Base-by-base conservation (phyloP, 768 basidiomycete species). In the Tylopilus subfusipes region DNA sequence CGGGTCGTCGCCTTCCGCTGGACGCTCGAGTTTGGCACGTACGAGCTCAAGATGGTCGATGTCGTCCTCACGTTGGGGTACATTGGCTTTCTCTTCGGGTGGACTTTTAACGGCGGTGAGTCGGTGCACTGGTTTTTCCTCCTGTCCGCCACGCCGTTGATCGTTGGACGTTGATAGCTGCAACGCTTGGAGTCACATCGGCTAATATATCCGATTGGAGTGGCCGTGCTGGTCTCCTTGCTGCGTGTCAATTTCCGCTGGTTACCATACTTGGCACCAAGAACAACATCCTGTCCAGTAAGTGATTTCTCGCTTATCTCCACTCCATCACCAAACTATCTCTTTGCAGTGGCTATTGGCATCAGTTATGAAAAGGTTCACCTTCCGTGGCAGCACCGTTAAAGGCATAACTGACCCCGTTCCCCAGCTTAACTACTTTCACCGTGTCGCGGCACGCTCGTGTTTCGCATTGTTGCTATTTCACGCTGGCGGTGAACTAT, bases 1-100 rank as follows among this genome's bases (percentile, higher is more conserved):
- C 75, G 76, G 21, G 76, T 82, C 21, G 52, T 77, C 19, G 75
- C 76, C 8, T 83, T 82, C 61, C 78, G 82, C 14, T 72, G 70
- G 63, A 76, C 73, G 4, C 54, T 83, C 33, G 72, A 77, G 16
- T 68, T 81, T 21, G 80, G 79, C 14, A 65, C 72, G 53, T 72
- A 54, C 63, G 72, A 39, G 69, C 75, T 46, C 45, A 71, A 42
- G n/a, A 49, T 80, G 16, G 68, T 73, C 1, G 82, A 84, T 48
- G 52, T 82, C 4, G 50, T 73, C 27, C 79, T 83, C 59, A 76
- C 78, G 39, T 52, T 72, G 30, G 68, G 61, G 3, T 85, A 85
- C 57, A 66, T 81, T 18, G 68, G 69, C 6, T 72, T 74, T 21
- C 74, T 79, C 55, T 63, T 83, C 38, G 59, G 67, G 0, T 77